Evolutionary conservation across 768 basidiomycete species (phyloP), one percentile per base, ranked within the genome.

Genomic region (Neoboletus magnificus): DNA sequence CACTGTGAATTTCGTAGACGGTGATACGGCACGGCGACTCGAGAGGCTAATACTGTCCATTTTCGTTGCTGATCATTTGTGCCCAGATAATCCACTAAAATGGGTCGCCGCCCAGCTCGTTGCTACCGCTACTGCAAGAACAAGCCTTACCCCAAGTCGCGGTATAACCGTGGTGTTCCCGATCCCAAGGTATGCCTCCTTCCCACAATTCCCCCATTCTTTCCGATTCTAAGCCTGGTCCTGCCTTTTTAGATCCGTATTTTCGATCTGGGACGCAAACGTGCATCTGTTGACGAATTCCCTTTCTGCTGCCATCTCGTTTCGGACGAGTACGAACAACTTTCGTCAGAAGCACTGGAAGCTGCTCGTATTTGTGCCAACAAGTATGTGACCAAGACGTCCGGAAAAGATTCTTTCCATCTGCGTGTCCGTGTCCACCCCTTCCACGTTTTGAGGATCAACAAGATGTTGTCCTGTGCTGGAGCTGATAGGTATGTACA

Each of bases 71-170:
- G 16, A 66, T 40, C 11, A 1, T 23, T 46, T 16, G 7, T 22
- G 27, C 47, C 0, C 36, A 68, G 66, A 62, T 58, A 60, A 42
- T 46, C 46, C 47, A 20, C 47, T 44, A 59, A 62, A 50, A 97
- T 97, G 94, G 94, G 94, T 83, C 92, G 93, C 74, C 91, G 93
- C 81, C 93, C 94, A 61, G 93, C 94, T 77, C 89, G 91, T 68
- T 97, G 93, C 85, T 96, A 96, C 81, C 89, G 94, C 65, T 98
- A 98, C 81, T 98, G 94, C 85, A 98, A 98, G 80, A 96, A 95
- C 85, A 98, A 98, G 85, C 94, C 96, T 25, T 95, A 91, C 80
- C 93, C 91, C 55, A 95, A 93, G 77, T 91, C 87, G 51, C 78
- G 93, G 70, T 96, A 96, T 82, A 96, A 96, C 79, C 93, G 94